Evolutionary conservation across 306 rosid species (phyloP), one percentile per base, ranked within the genome.

Genomic region (Astragalus glycyphyllos): DNA sequence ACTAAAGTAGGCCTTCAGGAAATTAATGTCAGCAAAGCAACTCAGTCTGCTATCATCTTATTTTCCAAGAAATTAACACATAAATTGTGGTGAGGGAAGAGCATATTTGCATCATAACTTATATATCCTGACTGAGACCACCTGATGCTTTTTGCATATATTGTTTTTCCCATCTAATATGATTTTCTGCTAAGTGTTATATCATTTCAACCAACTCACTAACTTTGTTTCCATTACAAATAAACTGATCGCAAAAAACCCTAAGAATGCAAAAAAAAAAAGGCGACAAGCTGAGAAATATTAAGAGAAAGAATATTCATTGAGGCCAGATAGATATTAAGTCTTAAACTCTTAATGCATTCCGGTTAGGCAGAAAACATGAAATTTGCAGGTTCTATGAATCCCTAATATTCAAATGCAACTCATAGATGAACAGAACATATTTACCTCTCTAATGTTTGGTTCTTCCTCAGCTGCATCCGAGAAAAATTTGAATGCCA

Each of bases 401-500:
- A 55, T 57, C 17, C 9, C 57, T 26, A 7, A 11, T 56, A 32
- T 15, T 35, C 55, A 41, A 17, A 59, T 53, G 40, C 14, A 70
- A 47, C 46, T 53, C 58, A 49, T 62, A 38, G 34, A 72, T 44
- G 51, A 53, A 55, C 65, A 77, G 41, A 81, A 13, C 68, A 13
- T 6, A 72, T 66, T 76, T 66, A 95, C 99, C 96, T 87, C 90
- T 91, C 97, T 40, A 95, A 90, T 13, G 94, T 84, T 82, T 86
- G 97, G 76, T 80, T 95, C 90, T 91, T 95, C 89, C 99, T 81
- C 49, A 95, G 87, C 82, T 95, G 96, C 99, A 95, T 95, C 40
- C 99, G 81, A 4, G 99, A 95, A 59, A 95, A 95, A 81, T 84
- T 95, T 0, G 96, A 91, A 81, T 91, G 99, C 99, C 99, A 95